A percentile compares a stretch with the other conserved stretches of the same genome.
These are phyloP conservation scores for Synchytrium microbalum DNA, from an alignment of 371 early-diverging fungal genomes.

Conservation along the genomic window DNA sequence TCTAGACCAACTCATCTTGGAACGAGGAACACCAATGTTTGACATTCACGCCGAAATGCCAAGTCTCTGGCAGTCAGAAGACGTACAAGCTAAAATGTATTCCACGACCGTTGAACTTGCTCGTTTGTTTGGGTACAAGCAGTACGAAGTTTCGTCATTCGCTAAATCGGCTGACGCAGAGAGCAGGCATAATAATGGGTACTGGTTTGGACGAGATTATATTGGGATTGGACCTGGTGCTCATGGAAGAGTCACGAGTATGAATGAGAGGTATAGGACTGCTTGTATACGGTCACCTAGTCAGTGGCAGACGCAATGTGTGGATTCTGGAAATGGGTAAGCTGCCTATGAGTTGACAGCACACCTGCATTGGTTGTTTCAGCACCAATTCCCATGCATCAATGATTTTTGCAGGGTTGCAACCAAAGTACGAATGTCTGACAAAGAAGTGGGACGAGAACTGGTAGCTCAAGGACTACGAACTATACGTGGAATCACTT, in stretches of 20 bases:
- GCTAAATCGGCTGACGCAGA: constrained; percentile 20
- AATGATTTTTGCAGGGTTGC: background rate
- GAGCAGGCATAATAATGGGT: constrained; percentile 61
- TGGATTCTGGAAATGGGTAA: background rate
- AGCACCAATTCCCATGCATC: background rate
- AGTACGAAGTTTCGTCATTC: constrained; percentile 85
- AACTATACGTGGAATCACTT: background rate
- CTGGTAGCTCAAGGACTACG: background rate
- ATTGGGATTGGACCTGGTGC: constrained; percentile 83
- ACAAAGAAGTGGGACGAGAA: background rate
- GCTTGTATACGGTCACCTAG: background rate
- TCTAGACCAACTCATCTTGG: constrained; percentile 80
- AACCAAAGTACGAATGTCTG: background rate
- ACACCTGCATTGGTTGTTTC: background rate
- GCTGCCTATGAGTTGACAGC: background rate
- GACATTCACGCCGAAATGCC: constrained; percentile 13
- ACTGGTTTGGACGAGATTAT: constrained; percentile 80
- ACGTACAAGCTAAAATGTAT: constrained; percentile 3
- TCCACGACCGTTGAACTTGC: constrained; percentile 23
- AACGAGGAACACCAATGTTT: constrained; percentile 71
- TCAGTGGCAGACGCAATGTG: background rate
- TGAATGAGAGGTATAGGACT: background rate
- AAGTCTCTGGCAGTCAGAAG: background rate
- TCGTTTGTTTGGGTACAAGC: constrained; percentile 45
- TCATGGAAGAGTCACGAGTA: constrained; percentile 54